Evolutionary conservation across 306 rosid species (phyloP).

Genomic region (Trifolium repens): DNA sequence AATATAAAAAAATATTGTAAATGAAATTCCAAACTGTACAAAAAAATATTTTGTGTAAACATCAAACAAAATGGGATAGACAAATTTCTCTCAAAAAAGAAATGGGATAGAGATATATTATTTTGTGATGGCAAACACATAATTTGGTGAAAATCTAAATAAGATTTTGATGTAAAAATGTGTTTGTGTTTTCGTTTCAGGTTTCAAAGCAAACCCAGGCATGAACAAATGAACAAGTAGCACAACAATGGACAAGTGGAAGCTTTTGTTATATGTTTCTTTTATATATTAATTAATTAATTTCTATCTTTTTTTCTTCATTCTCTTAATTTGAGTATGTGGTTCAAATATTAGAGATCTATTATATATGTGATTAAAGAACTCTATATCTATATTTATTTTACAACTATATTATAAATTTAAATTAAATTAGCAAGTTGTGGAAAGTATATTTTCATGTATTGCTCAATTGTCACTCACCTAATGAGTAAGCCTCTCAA

Average conservation of each 20-base stretch:
- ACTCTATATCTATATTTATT: conserved; percentile 31
- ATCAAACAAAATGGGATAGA: too few relatives aligned
- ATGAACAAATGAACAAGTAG: conserved; percentile 33
- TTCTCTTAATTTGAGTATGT: conserved; percentile 22
- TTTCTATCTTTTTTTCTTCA: not conserved
- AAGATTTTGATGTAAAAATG: not conserved
- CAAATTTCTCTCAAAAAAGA: too few relatives aligned
- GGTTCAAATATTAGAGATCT: conserved; percentile 43
- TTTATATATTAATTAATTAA: conserved; percentile 11
- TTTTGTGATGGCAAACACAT: not conserved
- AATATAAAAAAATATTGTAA: too few relatives aligned
- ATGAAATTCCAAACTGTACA: too few relatives aligned
- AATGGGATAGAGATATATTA: not conserved
- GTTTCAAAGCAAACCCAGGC: conserved; percentile 57
- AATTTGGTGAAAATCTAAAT: not conserved
- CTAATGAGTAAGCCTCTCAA: not conserved
- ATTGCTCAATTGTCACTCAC: not conserved
- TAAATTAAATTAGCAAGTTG: not conserved
- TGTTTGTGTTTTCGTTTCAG: conserved; percentile 44
- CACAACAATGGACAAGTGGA: conserved; percentile 42
- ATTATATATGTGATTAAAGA: conserved; percentile 47
- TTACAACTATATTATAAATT: conserved; percentile 26
- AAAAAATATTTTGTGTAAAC: too few relatives aligned
- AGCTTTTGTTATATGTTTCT: conserved; percentile 43
- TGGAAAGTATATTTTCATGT: not conserved